Evolutionary conservation across 768 basidiomycete species (phyloP).

Genomic region (Tricholoma hemisulphureum): DNA sequence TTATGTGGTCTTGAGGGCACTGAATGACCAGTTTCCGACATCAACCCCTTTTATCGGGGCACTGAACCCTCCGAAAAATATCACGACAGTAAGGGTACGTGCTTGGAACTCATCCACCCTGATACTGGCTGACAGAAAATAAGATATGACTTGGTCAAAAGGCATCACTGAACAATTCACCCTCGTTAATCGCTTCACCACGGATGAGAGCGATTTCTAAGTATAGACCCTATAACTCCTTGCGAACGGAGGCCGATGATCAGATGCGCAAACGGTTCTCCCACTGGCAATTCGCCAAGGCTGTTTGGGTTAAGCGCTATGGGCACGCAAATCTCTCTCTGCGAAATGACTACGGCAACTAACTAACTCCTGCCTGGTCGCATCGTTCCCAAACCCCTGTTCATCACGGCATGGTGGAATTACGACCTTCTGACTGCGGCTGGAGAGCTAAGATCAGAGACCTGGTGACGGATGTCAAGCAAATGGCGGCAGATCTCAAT

Average conservation of each 20-base stretch:
- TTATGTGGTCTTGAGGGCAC: too few species aligned
- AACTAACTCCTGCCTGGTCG: conserved; percentile 13
- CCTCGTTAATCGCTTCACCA: neutral
- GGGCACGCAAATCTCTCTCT: conserved; percentile 1
- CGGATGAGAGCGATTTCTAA: neutral
- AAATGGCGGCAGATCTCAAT: neutral
- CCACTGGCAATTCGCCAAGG: conserved; percentile 1
- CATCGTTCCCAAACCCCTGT: conserved; percentile 13
- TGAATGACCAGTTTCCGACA: too few species aligned
- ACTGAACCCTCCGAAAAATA: too few species aligned
- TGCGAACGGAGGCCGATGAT: conserved; percentile 13
- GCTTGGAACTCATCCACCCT: too few species aligned
- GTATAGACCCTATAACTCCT: conserved; percentile 1
- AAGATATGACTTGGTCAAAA: neutral
- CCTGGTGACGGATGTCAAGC: conserved; percentile 16
- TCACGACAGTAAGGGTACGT: too few species aligned
- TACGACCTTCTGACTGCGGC: conserved; percentile 18
- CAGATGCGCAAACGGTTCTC: conserved; percentile 16
- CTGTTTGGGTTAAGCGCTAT: conserved; percentile 10
- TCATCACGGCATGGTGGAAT: conserved; percentile 22
- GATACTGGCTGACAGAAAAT: too few species aligned
- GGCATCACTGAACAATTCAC: neutral
- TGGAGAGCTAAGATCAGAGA: conserved; percentile 16
- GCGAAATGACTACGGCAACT: conserved; percentile 12
- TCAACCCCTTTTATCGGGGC: too few species aligned